Base-by-base conservation (phyloP, 2,329 filamentous ascomycete genomes). In the Fusarium pseudoanthophilum region DNA sequence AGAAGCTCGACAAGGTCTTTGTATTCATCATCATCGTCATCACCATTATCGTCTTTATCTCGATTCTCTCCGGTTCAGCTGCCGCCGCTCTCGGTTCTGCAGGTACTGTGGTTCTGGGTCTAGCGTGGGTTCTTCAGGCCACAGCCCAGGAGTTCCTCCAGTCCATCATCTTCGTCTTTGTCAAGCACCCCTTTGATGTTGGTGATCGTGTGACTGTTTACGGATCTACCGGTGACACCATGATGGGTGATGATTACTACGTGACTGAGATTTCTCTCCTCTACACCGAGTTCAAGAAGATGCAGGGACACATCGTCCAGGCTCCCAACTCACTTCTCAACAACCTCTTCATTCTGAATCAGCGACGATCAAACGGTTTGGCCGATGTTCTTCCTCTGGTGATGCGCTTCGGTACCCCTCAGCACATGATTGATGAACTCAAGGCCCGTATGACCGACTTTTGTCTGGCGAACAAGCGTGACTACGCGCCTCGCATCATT, bases 241-340 rank as follows among this genome's bases (percentile, higher is more conserved):
- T 94, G 79, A 89, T 88, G 40, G 95, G 95, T 51, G 95, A 98
- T 77, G 95, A 98, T 78, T 98, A 97, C 83, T 98, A 97, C 74
- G 95, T 98, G 60, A 97, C 97, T 61, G 94, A 97, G 79, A 97
- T 98, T 62, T 93, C 94, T 4, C 87, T 98, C 3, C 87, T 98
- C 21, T 98, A 96, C 81, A 98, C 95, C 20, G 95, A 98, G 79
- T 98, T 98, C 86, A 98, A 98, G 87, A 98, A 98, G 86, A 95
- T 98, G 93, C 92, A 98, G 82, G 95, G 95, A 4, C 95, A 98
- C 77, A 92, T 98, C 30, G 95, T 98, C 1, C 95, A 98, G 82
- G 95, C 95, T 2, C 95, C 95, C 16, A 98, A 98, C 87, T 97
- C 93, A 65, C 91, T 97, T 42, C 88, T 98, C 62, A 98, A 98